Evolutionary conservation across 164 flowering plant genomes (phyloP), one percentile per base, ranked within the genome.

Genomic region (Dillenia turbinata): DNA sequence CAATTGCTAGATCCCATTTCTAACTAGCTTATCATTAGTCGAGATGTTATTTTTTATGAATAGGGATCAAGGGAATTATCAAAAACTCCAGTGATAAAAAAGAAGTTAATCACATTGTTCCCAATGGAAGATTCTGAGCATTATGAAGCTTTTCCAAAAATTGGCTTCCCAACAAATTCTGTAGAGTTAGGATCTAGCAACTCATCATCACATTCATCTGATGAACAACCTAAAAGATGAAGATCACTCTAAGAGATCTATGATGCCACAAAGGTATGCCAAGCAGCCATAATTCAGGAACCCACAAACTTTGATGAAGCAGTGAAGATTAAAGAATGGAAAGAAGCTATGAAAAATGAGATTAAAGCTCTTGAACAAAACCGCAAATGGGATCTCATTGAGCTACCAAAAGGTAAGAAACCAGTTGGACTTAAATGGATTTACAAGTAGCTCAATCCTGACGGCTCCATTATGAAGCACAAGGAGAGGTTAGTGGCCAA

Each of bases 1-100:
- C 40, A 24, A 4, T 33, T 60, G 10, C 49, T 48, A 24, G 50
- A 60, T 19, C 54, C 54, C 19, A 13, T 8, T 9, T 9, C 14
- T 48, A 49, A 19, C 44, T 9, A 49, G 16, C 10, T 60, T 12
- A 49, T 60, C 10, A 13, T 24, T 19, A 48, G 53, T 1, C 9
- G 52, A 40, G 40, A 60, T 49, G 54, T 60, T 14, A 54, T 17
- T 15, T 60, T 60, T 49, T n/a, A n/a, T n/a, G n/a, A n/a, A n/a
- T n/a, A n/a, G n/a, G n/a, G 16, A 15, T 13, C 11, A 17, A 2
- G 48, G 22, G 19, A 45, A 26, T 26, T 26, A 2, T 1, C 33
- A 26, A 2, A 26, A 26, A 5, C 33, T 26, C 33, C 3, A 2
- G 3, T 26, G 1, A 26, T 26, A 26, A 26, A 26, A 26, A 1